Conservation (phyloP, 768 basidiomycete species). For the Cystofilobasidium bisporidii region DNA sequence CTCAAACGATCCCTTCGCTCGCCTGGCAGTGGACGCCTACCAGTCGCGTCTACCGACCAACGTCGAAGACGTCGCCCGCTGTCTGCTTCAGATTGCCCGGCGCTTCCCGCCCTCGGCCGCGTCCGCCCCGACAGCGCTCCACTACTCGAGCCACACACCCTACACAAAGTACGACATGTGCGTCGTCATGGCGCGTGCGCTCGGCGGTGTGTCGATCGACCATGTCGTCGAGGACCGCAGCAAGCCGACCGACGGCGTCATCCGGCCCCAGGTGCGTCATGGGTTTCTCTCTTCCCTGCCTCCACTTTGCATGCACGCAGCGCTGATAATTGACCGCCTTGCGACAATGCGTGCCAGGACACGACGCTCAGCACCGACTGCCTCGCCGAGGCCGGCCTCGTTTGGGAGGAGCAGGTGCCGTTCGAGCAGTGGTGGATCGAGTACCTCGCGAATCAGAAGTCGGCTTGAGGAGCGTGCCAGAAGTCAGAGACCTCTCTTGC, state of each 20-base stretch:
- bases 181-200: constrained; percentile 60
- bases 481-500: too few relatives aligned
- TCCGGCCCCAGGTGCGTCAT: constrained; percentile 23
- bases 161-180: constrained; percentile 93
- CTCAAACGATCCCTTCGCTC: too few relatives aligned
- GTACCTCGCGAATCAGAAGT: not conserved
- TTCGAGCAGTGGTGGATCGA: constrained; percentile 22
- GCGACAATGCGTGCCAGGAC: too few relatives aligned
- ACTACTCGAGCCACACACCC: constrained; percentile 68
- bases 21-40: constrained; percentile 65
- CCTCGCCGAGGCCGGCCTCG: constrained; percentile 11
- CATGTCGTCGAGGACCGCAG: constrained; percentile 50
- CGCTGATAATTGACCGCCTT: too few relatives aligned
- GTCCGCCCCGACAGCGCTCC: constrained; percentile 48
- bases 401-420: constrained; percentile 15
- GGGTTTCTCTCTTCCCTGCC: not conserved
- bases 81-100: constrained; percentile 44
- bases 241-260: constrained; percentile 13
- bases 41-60: constrained; percentile 89
- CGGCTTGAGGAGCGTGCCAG: too few relatives aligned
- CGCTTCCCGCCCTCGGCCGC: constrained; percentile 18
- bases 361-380: constrained; percentile 8
- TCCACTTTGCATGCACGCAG: too few relatives aligned
- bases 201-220: constrained; percentile 37
- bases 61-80: constrained; percentile 72